Conservation (phyloP, 163 green algal species). For the Chlamydomonas reinhardtii region DNA sequence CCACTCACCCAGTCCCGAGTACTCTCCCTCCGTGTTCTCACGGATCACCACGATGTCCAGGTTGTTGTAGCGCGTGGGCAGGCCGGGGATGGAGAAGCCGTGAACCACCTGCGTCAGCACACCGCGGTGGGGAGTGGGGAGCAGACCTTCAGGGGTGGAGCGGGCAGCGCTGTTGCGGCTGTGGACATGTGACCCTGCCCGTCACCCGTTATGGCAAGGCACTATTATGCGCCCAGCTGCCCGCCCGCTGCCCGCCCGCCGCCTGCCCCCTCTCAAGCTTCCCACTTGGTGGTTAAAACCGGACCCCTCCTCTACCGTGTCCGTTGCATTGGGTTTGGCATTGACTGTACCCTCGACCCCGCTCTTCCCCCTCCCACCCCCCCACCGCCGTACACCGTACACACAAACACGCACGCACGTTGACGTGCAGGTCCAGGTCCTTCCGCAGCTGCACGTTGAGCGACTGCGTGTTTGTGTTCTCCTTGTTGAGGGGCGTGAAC, state of each 20-base stretch:
- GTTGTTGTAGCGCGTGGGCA: conserved; percentile 72
- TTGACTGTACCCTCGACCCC: too few relatives aligned
- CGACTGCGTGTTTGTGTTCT: conserved; percentile 76
- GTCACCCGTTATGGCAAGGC: too few relatives aligned
- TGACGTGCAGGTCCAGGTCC: conserved; percentile 81
- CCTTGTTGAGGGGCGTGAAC: conserved; percentile 71
- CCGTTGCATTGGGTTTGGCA: too few relatives aligned
- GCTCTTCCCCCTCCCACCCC: neutral
- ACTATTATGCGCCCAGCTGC: too few relatives aligned
- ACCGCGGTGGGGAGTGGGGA: too few relatives aligned
- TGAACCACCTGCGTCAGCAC: conserved; percentile 53
- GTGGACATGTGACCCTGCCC: too few relatives aligned
- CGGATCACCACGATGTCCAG: conserved; percentile 89
- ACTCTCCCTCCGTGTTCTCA: conserved; percentile 93
- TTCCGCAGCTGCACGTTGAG: conserved; percentile 90
- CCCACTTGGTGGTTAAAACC: too few relatives aligned
- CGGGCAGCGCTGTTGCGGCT: too few relatives aligned
- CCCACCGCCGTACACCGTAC: neutral
- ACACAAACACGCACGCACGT: conserved; percentile 62
- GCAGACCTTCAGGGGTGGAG: too few relatives aligned
- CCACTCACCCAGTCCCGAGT: conserved; percentile 75
- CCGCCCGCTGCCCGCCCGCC: too few relatives aligned
- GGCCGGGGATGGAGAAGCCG: conserved; percentile 75
- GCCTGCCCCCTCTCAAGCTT: too few relatives aligned
- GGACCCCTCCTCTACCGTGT: too few relatives aligned